A percentile compares a stretch with the other conserved stretches of the same genome.
Conservation (phyloP, 2,329 filamentous ascomycete genomes). For the Colletotrichum lindemuthianum region DNA sequence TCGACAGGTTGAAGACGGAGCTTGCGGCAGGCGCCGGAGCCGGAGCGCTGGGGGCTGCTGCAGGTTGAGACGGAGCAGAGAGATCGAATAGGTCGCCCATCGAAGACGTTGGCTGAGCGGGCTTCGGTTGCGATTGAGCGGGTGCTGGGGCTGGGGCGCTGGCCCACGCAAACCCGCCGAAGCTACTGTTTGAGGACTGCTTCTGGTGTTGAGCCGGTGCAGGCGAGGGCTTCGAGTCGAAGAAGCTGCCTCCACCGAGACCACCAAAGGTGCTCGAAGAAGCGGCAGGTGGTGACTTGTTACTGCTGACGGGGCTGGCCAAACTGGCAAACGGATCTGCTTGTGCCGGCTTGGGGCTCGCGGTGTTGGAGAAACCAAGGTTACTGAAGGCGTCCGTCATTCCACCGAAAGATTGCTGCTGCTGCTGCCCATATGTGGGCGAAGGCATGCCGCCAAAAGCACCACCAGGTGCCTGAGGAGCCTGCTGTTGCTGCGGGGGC, state of each 20-base stretch:
- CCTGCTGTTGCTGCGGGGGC: conserved; percentile 55
- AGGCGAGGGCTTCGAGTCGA: conserved; percentile 76
- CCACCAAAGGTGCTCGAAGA: conserved; percentile 58
- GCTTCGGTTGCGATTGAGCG: conserved; percentile 51
- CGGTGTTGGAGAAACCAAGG: conserved; percentile 55
- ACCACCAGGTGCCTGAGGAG: conserved; percentile 59
- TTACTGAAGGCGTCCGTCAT: conserved; percentile 79
- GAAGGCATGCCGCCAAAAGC: conserved; percentile 76
- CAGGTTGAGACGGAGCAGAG: conserved; percentile 57
- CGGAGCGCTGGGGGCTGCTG: conserved; percentile 48
- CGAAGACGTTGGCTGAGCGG: conserved; percentile 59
- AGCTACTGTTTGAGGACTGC: conserved; percentile 66
- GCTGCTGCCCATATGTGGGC: conserved; percentile 59
- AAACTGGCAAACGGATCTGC: conserved; percentile 71
- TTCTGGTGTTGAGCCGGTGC: conserved; percentile 59
- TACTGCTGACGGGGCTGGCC: conserved; percentile 47
- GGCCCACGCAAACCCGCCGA: conserved; percentile 75
- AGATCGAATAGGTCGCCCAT: conserved; percentile 88
- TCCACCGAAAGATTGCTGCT: conserved; percentile 64
- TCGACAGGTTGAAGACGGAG: conserved; percentile 83
- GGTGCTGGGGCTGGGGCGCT: conserved; percentile 54
- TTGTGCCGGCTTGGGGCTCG: conserved; percentile 59
- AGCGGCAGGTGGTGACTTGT: conserved; percentile 46
- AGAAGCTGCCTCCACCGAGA: conserved; percentile 82
- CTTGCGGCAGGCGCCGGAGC: conserved; percentile 54